phyloP scores from a whole-genome alignment of 352 stramenopile species.

The Blastocystis sp. region DNA sequence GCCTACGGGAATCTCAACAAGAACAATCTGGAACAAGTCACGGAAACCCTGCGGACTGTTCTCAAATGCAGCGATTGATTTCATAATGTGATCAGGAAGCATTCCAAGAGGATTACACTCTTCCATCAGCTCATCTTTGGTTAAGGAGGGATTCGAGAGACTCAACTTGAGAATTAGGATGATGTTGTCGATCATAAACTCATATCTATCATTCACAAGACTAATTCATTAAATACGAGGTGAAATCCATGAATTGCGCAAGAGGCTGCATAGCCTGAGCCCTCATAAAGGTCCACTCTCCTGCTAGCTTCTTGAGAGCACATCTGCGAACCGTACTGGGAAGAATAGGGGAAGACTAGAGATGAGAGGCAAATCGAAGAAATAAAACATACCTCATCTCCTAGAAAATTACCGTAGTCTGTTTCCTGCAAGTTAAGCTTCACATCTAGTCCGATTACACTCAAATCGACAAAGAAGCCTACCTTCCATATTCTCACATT shows the following conservation, averaged over 20 bases:
- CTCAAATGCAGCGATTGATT: slow-evolving; percentile 96
- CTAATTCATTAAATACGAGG: slow-evolving; percentile 77
- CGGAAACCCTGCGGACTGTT: slow-evolving; percentile 92
- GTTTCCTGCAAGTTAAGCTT: slow-evolving; percentile 90
- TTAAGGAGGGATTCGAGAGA: slow-evolving; percentile 80
- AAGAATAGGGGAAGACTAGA: slow-evolving; percentile 76
- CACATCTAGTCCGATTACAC: slow-evolving; percentile 78
- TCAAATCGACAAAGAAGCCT: background rate
- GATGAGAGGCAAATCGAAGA: slow-evolving; percentile 73
- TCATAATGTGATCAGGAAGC: slow-evolving; percentile 98
- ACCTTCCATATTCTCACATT: slow-evolving; percentile 86
- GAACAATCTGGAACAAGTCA: slow-evolving; percentile 96
- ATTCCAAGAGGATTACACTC: slow-evolving; percentile 96
- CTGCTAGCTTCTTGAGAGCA: slow-evolving; percentile 83
- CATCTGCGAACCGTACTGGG: slow-evolving; percentile 79
- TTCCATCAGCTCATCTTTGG: slow-evolving; percentile 91
- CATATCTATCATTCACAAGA: slow-evolving; percentile 71
- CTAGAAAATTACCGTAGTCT: slow-evolving; percentile 93
- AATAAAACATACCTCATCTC: slow-evolving; percentile 79
- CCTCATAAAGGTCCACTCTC: slow-evolving; percentile 93
- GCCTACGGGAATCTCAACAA: slow-evolving; percentile 97
- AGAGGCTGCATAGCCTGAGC: slow-evolving; percentile 92
- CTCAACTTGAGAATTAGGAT: slow-evolving; percentile 96
- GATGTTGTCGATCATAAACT: slow-evolving; percentile 99
- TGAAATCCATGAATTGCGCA: slow-evolving; percentile 93